A percentile compares a stretch with the other conserved stretches of the same genome.
Conservation (phyloP, 148 eudicot species). For the Arctostaphylos glauca region DNA sequence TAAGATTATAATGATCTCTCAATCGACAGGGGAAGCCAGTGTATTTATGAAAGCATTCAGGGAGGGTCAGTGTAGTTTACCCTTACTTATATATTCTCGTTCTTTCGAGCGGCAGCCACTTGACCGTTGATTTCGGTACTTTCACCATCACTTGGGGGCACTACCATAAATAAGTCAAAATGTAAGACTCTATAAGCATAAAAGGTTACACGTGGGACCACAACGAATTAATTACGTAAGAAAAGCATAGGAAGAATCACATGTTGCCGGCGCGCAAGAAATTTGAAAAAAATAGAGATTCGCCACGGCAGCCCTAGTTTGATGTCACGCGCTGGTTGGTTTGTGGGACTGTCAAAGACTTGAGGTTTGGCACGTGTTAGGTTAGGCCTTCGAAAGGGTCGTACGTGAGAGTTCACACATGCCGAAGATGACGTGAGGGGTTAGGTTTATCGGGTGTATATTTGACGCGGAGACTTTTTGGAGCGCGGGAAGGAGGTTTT, state of each 20-base stretch:
- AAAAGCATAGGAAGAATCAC: background rate
- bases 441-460: background rate
- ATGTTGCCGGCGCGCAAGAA: background rate
- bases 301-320: slow-evolving; percentile 7
- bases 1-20: no score
- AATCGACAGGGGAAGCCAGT: no score
- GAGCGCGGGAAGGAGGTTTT: background rate
- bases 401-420: background rate
- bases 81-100: no score
- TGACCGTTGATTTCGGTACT: background rate
- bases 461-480: background rate
- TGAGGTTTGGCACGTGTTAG: background rate
- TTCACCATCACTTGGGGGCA: background rate
- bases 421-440: background rate
- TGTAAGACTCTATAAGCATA: background rate
- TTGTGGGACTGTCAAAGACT: background rate
- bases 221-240: background rate
- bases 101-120: background rate
- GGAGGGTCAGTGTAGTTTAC: no score
- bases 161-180: background rate
- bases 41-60: no score
- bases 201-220: background rate
- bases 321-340: background rate
- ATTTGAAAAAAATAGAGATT: background rate
- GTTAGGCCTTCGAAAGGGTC: background rate